These are phyloP conservation scores for Schizosaccharomyces versatilis DNA, from an alignment of 1,139 yeast species.

Conservation along the genomic window DNA sequence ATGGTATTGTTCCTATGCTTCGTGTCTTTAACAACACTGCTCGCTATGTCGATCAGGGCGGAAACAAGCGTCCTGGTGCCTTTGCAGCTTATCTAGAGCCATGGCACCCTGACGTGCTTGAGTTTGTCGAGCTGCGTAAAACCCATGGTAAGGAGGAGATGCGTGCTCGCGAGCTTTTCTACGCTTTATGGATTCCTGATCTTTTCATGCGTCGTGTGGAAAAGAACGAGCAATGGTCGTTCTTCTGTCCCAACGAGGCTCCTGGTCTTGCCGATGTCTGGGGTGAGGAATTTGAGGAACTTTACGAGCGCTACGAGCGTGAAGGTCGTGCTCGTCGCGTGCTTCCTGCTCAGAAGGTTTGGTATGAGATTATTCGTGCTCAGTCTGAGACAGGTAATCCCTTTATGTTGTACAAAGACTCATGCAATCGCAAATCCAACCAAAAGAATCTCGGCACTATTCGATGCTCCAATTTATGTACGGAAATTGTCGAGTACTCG, in stretches of 20 bases:
- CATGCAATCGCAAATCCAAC: constrained; percentile 62
- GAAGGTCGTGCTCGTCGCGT: constrained; percentile 52
- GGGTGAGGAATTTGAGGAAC: constrained; percentile 54
- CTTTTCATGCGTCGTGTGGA: constrained; percentile 77
- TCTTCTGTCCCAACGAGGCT: constrained; percentile 74
- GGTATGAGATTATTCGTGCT: constrained; percentile 71
- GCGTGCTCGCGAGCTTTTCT: constrained; percentile 73
- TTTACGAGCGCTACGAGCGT: constrained; percentile 49
- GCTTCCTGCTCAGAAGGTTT: constrained; percentile 65
- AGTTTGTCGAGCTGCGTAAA: constrained; percentile 62
- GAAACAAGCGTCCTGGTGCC: constrained; percentile 86
- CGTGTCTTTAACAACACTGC: constrained; percentile 82
- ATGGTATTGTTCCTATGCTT: constrained; percentile 74
- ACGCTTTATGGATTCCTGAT: constrained; percentile 84
- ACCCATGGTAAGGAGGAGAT: constrained; percentile 82
- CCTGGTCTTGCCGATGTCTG: constrained; percentile 61
- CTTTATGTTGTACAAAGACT: constrained; percentile 73
- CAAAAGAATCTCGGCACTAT: constrained; percentile 74
- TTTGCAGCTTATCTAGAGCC: constrained; percentile 76
- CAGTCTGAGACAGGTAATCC: constrained; percentile 90
- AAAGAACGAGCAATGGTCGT: constrained; percentile 55
- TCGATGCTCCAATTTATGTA: constrained; percentile 72
- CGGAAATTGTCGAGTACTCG: constrained; percentile 77
- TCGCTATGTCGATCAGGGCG: constrained; percentile 83
- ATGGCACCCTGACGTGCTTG: constrained; percentile 77